Conservation (phyloP, 2,329 filamentous ascomycete genomes). For the Aspergillus sojae region DNA sequence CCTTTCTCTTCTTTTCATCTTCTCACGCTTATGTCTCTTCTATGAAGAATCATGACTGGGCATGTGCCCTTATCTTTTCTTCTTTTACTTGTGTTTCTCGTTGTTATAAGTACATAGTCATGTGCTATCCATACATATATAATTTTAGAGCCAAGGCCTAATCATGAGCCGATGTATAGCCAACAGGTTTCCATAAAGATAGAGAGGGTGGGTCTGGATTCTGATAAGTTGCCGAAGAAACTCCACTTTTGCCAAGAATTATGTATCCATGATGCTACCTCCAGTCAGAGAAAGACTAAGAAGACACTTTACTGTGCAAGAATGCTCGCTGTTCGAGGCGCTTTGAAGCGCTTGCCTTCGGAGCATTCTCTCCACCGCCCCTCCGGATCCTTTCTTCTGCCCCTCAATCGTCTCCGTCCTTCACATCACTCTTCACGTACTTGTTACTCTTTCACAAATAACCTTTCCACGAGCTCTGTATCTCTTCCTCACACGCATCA, state of each 20-base stretch:
- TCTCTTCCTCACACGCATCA: slow-evolving; percentile 16
- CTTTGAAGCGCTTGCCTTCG: slow-evolving; percentile 25
- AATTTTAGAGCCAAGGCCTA: too few species aligned
- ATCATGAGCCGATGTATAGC: too few species aligned
- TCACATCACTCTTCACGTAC: slow-evolving; percentile 14
- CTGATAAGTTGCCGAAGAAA: slow-evolving; percentile 4
- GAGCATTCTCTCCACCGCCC: slow-evolving; percentile 23
- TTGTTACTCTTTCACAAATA: slow-evolving; percentile 21
- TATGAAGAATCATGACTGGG: neutral
- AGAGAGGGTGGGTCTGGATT: neutral
- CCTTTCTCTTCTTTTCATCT: neutral
- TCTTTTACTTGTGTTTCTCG: neutral
- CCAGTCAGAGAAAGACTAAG: neutral
- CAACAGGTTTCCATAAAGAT: too few species aligned
- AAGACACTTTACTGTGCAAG: neutral
- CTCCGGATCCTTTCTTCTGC: slow-evolving; percentile 15
- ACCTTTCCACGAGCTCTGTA: slow-evolving; percentile 15
- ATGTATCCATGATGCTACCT: neutral
- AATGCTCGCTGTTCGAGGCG: slow-evolving; percentile 27
- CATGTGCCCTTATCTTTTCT: neutral
- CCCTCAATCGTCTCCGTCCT: slow-evolving; percentile 19
- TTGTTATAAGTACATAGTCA: slow-evolving; percentile 8
- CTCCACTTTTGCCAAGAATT: slow-evolving; percentile 20
- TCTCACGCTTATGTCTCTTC: neutral
- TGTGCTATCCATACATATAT: slow-evolving; percentile 11